Base-by-base conservation (phyloP, 768 basidiomycete species). In the Rhodotorula sphaerocarpa region DNA sequence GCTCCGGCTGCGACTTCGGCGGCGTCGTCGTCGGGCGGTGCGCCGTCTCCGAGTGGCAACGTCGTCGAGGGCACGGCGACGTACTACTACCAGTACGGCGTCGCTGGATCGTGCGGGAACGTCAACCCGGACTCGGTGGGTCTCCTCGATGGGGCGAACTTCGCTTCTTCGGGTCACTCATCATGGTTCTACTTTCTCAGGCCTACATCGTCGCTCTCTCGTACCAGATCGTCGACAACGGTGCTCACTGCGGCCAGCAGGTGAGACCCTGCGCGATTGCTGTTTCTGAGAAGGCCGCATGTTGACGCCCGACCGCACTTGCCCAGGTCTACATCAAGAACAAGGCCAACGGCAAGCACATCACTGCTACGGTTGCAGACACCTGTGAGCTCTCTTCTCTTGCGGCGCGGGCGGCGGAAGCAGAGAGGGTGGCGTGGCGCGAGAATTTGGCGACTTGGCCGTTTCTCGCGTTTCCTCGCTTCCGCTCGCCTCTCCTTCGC, bases 341-440 rank as follows among this genome's bases (percentile, higher is more conserved):
- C 30, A 83, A 81, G 7, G 52, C 51, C 20, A 71, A 66, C 75
- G 78, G 80, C 51, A 82, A 83, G 76, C 73, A 75, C 25, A 80
- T 86, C 61, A 78, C 74, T 4, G 89, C 84, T 48, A 80, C 78
- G 30, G 79, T 95, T 66, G 87, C 81, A 45, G 89, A 91, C 69
- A 83, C 80, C 43, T 92, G 79, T 33, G 15, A 27, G 18, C 21
- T 30, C 30, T 33, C 36, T 39, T 39, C 36, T 39, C 10, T 39
- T 16, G 36, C 16, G 10, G 9, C 10, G 36, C 36, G 36, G 10
- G 16, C 36, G 36, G 16, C 10, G 36, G 36, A 39, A 39, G 16
- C n/a, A n/a, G n/a, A n/a, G n/a, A n/a, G n/a, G n/a, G n/a, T 9
- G 36, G 16, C 36, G 36, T 10, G 16, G 36, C 36, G 36, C 16